Percentiles rank a stretch among this genome's conserved stretches.
phyloP scores from a whole-genome alignment of 2,329 filamentous ascomycete species.

The Ophiocordyceps unilateralis region DNA sequence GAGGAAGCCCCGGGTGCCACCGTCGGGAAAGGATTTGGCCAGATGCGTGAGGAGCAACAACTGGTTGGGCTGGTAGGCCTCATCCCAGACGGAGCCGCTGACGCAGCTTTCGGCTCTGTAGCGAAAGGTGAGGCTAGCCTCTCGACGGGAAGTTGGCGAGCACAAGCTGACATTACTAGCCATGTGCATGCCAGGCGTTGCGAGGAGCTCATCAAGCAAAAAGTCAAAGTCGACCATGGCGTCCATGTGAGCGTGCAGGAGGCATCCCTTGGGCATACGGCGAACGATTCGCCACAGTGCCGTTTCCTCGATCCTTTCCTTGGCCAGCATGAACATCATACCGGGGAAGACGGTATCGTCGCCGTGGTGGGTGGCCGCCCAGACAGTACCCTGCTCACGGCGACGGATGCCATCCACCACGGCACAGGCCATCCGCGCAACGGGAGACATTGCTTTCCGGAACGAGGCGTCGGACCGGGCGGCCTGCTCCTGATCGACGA shows the following conservation, averaged over 20 bases:
- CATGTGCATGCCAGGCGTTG: constrained; percentile 59
- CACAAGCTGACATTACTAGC: constrained; percentile 39
- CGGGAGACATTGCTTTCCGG: constrained; percentile 57
- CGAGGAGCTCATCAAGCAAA: constrained; percentile 54
- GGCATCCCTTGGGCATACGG: constrained; percentile 73
- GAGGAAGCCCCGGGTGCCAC: constrained; percentile 54
- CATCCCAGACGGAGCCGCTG: constrained; percentile 44
- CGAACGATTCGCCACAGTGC: constrained; percentile 73
- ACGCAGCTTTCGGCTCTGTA: constrained; percentile 31
- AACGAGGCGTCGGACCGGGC: constrained; percentile 61
- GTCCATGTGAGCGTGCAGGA: constrained; percentile 78
- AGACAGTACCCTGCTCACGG: constrained; percentile 58
- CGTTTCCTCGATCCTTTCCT: constrained; percentile 70
- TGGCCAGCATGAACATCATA: constrained; percentile 85
- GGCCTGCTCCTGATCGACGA: constrained; percentile 68
- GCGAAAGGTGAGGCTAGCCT: constrained; percentile 42
- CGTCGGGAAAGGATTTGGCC: constrained; percentile 58
- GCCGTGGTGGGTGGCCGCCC: constrained; percentile 49
- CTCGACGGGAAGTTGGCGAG: constrained; percentile 32
- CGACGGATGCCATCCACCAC: constrained; percentile 69
- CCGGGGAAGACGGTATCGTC: constrained; percentile 49
- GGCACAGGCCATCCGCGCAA: constrained; percentile 57
- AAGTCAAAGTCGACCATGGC: constrained; percentile 83
- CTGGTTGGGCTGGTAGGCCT: constrained; percentile 39
- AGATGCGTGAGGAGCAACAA: constrained; percentile 42